Evolutionary conservation across 2,329 filamentous ascomycete species (phyloP), one percentile per base, ranked within the genome.

Genomic region (Byssochlamys sp.): DNA sequence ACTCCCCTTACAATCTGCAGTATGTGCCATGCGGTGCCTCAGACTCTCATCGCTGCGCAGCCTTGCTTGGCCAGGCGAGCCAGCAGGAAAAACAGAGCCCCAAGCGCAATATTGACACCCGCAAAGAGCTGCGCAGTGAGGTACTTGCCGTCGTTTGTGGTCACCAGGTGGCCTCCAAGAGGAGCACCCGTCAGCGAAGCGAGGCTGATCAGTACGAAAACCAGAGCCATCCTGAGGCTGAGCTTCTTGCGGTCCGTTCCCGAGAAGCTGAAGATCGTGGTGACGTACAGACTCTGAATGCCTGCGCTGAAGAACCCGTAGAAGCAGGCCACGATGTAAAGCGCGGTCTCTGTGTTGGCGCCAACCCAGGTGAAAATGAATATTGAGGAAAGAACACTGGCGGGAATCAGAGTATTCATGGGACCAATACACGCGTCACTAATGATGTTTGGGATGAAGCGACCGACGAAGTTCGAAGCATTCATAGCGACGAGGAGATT

Each of bases 301-400:
- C 66, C 68, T 1, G 67, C 68, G 12, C 64, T 61, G 19, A 63
- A 61, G 57, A 71, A 70, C 9, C 70, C 70, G 55, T 71, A 71
- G 54, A 69, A 65, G 58, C 64, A 68, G 0, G 67, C 68, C 2
- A 71, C 56, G 39, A 69, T 61, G 2, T 63, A 64, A 12, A 71
- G 56, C 51, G 49, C 54, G 26, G 55, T 53, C 52, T 53, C 31
- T 33, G 54, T 63, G 11, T 55, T 70, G 4, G 73, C 72, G 14
- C 69, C 64, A 10, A 77, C 72, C 82, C 82, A 84, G 49, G 79
- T 61, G 45, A 78, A 76, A 64, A 80, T 76, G 3, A 83, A 67
- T 11, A 77, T 69, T 26, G 74, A 75, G 0, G 76, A 76, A 39
- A 83, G 76, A 3, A 83, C 70, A 1, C 75, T 64, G 0, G 60